Evolutionary conservation across 2,329 filamentous ascomycete genomes (phyloP).

Genomic region (Aspergillus fructus): DNA sequence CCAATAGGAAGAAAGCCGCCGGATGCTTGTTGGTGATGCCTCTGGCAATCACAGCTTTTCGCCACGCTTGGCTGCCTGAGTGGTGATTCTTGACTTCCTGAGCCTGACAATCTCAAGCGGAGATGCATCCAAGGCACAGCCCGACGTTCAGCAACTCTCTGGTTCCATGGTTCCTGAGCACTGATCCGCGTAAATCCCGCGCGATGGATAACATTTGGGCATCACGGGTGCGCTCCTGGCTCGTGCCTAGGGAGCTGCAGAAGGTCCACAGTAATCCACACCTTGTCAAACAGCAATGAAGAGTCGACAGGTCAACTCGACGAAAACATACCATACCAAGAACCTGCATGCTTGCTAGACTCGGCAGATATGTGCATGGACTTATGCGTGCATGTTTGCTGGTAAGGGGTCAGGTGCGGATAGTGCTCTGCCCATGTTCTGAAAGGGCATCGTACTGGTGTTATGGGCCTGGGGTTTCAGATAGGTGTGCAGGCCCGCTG

Average conservation of each 20-base stretch:
- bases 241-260: slow-evolving; percentile 1
- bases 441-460: not conserved
- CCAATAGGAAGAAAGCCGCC: slow-evolving; percentile 7
- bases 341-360: not conserved
- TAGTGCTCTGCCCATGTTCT: not conserved
- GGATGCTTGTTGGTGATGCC: not conserved
- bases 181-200: not conserved
- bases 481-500: not conserved
- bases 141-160: not conserved
- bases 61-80: too few species aligned
- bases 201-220: not conserved
- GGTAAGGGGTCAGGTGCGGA: not conserved
- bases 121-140: not conserved
- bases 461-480: not conserved
- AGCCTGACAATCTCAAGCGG: too few species aligned
- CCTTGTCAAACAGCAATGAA: not conserved
- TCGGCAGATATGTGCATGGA: not conserved
- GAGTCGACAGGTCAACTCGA: slow-evolving; percentile 5
- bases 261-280: slow-evolving; percentile 7
- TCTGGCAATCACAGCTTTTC: not conserved
- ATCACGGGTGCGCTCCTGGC: slow-evolving; percentile 7
- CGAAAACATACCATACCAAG: not conserved
- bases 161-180: not conserved
- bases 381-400: not conserved
- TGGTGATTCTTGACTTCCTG: too few species aligned